Percentiles rank a stretch among this genome's conserved stretches.
Evolutionary conservation across 2,329 filamentous ascomycete genomes (phyloP).

Genomic region (Claviceps monticola): DNA sequence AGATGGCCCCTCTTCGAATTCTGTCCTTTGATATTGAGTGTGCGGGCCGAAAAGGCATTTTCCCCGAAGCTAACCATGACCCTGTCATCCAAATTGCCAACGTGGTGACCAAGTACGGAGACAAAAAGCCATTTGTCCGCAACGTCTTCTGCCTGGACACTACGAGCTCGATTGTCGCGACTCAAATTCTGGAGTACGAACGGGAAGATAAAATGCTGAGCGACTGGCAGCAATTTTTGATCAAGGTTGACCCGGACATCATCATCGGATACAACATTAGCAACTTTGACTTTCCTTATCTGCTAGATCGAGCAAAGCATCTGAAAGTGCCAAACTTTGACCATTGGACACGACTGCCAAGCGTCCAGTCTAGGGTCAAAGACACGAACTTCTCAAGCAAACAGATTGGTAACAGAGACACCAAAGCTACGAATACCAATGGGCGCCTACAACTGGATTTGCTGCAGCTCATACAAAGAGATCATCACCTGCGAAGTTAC

Average conservation of each 20-base stretch:
- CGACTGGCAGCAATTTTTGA: slow-evolving; percentile 79
- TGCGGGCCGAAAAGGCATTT: slow-evolving; percentile 91
- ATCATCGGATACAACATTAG: slow-evolving; percentile 98
- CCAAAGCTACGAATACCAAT: slow-evolving; percentile 87
- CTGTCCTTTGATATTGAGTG: slow-evolving; percentile 98
- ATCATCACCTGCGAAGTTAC: slow-evolving; percentile 91
- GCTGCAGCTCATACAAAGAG: slow-evolving; percentile 86
- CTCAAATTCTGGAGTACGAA: slow-evolving; percentile 73
- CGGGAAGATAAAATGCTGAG: slow-evolving; percentile 82
- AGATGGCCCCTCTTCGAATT: slow-evolving; percentile 88
- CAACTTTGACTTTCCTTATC: slow-evolving; percentile 97
- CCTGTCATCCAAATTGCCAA: slow-evolving; percentile 98
- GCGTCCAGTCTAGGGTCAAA: slow-evolving; percentile 55
- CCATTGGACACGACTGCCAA: slow-evolving; percentile 71
- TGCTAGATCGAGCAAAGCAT: slow-evolving; percentile 75
- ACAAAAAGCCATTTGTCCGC: slow-evolving; percentile 85
- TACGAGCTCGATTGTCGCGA: slow-evolving; percentile 88
- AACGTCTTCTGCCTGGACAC: slow-evolving; percentile 94
- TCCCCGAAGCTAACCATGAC: slow-evolving; percentile 82
- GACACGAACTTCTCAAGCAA: slow-evolving; percentile 90
- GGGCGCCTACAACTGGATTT: slow-evolving; percentile 86
- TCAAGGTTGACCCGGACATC: slow-evolving; percentile 86
- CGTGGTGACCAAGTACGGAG: slow-evolving; percentile 85
- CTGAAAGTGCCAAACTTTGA: slow-evolving; percentile 71
- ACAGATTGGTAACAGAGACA: slow-evolving; percentile 94